Evolutionary conservation across 805 yeast species (phyloP).

Genomic region (Zygosaccharomyces siamensis): DNA sequence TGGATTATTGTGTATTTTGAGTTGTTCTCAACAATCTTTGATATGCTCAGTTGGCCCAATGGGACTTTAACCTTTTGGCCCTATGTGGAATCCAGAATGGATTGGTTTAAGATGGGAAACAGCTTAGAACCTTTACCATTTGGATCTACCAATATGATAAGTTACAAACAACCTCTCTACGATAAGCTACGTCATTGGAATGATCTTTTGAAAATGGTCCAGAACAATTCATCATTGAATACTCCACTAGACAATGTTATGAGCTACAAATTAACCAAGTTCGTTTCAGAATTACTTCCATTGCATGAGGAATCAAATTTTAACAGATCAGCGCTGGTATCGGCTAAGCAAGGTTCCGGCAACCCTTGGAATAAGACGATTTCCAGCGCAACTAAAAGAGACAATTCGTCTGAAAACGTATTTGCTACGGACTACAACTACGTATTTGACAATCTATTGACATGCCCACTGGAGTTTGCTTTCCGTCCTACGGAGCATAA

Average conservation of each 20-base stretch:
- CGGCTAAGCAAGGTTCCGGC: slow-evolving; percentile 18
- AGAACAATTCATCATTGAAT: slow-evolving; percentile 22
- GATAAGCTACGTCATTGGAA: slow-evolving; percentile 33
- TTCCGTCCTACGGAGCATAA: slow-evolving; percentile 15
- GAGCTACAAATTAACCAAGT: slow-evolving; percentile 24
- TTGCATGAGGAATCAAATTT: slow-evolving; percentile 29
- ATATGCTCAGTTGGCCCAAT: slow-evolving; percentile 26
- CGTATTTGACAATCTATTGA: slow-evolving; percentile 19
- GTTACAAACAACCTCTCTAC: slow-evolving; percentile 31
- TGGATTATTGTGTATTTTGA: slow-evolving; percentile 28
- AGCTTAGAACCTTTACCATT: slow-evolving; percentile 10
- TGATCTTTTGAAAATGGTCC: slow-evolving; percentile 18
- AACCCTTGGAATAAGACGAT: slow-evolving; percentile 20
- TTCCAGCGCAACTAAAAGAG: slow-evolving; percentile 16
- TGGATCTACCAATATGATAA: slow-evolving; percentile 27
- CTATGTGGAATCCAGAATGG: slow-evolving; percentile 28
- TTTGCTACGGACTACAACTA: slow-evolving; percentile 23
- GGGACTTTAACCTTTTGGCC: slow-evolving; percentile 28
- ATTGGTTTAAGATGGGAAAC: slow-evolving; percentile 28
- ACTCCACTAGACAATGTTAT: slow-evolving; percentile 26
- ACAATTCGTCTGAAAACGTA: slow-evolving; percentile 10
- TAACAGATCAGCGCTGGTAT: slow-evolving; percentile 25
- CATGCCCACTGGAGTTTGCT: slow-evolving; percentile 22
- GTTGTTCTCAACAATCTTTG: slow-evolving; percentile 19
- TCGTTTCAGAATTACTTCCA: slow-evolving; percentile 27